Percentiles rank a stretch among this genome's conserved stretches.
Evolutionary conservation across 2,329 filamentous ascomycete genomes (phyloP).

Genomic region (Magnaporthales sp.): DNA sequence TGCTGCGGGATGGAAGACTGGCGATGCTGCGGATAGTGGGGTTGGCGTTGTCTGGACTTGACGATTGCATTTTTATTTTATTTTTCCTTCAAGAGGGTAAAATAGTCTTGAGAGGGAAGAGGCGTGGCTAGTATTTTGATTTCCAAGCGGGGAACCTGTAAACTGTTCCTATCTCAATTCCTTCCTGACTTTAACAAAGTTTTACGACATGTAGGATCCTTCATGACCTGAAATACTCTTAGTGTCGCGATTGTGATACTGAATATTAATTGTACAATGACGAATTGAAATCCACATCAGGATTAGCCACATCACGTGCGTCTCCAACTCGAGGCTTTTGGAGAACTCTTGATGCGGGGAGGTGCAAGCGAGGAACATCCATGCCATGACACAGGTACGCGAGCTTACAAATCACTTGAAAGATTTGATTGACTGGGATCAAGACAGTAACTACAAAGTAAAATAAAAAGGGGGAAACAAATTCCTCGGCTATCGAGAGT

Average conservation of each 20-base stretch:
- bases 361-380: neutral
- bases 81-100: neutral
- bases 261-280: neutral
- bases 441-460: neutral
- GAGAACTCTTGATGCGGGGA: neutral
- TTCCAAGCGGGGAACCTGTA: neutral
- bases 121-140: neutral
- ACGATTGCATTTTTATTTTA: slow-evolving; percentile 25
- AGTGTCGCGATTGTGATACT: neutral
- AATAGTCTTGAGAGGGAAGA: neutral
- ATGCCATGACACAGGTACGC: neutral
- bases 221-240: neutral
- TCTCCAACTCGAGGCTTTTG: neutral
- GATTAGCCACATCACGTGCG: neutral
- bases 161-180: neutral
- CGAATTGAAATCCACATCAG: neutral
- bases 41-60: slow-evolving; percentile 67
- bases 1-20: slow-evolving; percentile 72
- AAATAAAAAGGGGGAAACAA: neutral
- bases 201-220: neutral
- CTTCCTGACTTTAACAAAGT: neutral
- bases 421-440: neutral
- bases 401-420: neutral
- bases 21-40: slow-evolving; percentile 84
- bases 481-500: neutral